Evolutionary conservation across 768 basidiomycete genomes (phyloP).

Genomic region (Tylopilus sp.): DNA sequence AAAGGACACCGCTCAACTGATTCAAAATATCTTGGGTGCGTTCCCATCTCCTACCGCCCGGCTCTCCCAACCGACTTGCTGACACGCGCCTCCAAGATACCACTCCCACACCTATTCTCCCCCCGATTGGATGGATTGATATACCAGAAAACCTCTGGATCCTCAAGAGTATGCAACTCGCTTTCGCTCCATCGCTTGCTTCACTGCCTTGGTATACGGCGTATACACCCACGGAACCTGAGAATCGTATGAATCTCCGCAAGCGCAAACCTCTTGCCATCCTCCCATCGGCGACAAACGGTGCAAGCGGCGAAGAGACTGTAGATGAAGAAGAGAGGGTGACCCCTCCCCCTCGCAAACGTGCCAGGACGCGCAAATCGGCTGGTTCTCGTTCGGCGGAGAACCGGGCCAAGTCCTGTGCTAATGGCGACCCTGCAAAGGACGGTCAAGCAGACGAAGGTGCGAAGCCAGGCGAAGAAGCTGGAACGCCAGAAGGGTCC

Average conservation of each 20-base stretch:
- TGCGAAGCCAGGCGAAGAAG: slow-evolving; percentile 1
- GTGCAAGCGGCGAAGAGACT: slow-evolving; percentile 37
- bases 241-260: slow-evolving; percentile 32
- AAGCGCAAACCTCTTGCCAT: slow-evolving; percentile 30
- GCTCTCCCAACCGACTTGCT: not conserved
- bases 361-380: slow-evolving; percentile 27
- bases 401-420: slow-evolving; percentile 2
- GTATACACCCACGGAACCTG: slow-evolving; percentile 29
- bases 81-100: slow-evolving; percentile 20
- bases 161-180: slow-evolving; percentile 29
- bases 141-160: slow-evolving; percentile 34
- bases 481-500: not conserved
- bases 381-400: slow-evolving; percentile 8
- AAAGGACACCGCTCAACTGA: slow-evolving; percentile 45
- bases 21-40: slow-evolving; percentile 55
- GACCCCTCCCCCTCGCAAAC: slow-evolving; percentile 30
- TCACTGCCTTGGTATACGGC: slow-evolving; percentile 28
- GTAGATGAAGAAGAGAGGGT: slow-evolving; percentile 29
- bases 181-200: slow-evolving; percentile 25
- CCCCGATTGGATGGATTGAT: slow-evolving; percentile 36
- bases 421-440: not conserved
- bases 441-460: slow-evolving; percentile 7
- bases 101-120: slow-evolving; percentile 31
- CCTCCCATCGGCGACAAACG: slow-evolving; percentile 14
- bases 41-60: slow-evolving; percentile 9